These are phyloP conservation scores for Trichophaea hybrida DNA, from an alignment of 2,329 filamentous ascomycete genomes.

Conservation along the genomic window DNA sequence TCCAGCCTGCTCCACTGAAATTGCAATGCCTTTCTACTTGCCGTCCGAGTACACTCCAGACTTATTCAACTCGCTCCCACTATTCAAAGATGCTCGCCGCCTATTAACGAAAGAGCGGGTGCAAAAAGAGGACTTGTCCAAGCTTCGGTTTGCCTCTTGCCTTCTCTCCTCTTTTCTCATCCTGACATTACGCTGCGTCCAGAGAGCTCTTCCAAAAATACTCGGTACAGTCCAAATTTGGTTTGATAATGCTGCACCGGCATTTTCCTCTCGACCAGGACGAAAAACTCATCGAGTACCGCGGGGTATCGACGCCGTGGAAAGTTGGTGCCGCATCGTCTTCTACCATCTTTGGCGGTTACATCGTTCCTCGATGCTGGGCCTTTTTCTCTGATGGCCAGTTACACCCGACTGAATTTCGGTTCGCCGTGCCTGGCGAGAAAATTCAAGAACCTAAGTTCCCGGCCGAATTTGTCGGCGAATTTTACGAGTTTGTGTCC, in stretches of 20 bases:
- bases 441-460: slow-evolving; percentile 12
- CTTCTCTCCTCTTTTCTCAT: not conserved
- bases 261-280: slow-evolving; percentile 16
- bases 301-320: slow-evolving; percentile 18
- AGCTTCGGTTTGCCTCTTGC: slow-evolving; percentile 9
- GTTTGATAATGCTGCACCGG: slow-evolving; percentile 20
- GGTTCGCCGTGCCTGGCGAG: slow-evolving; percentile 3
- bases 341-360: slow-evolving; percentile 16
- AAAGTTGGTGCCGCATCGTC: slow-evolving; percentile 1
- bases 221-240: slow-evolving; percentile 13
- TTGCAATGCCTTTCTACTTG: not conserved
- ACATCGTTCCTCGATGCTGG: slow-evolving; percentile 17
- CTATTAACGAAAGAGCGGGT: slow-evolving; percentile 8
- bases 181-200: not conserved
- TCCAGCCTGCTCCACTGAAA: not conserved
- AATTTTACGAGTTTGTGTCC: slow-evolving; percentile 11
- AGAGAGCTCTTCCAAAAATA: slow-evolving; percentile 16
- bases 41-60: slow-evolving; percentile 8
- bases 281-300: slow-evolving; percentile 20
- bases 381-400: slow-evolving; percentile 9
- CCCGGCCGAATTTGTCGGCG: slow-evolving; percentile 11
- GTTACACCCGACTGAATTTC: slow-evolving; percentile 21
- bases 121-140: slow-evolving; percentile 7
- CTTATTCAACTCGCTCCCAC: slow-evolving; percentile 13
- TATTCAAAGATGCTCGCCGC: slow-evolving; percentile 13